These are phyloP conservation scores for Pichiaceae sp. DNA, from an alignment of 1,139 yeast species.

Conservation along the genomic window DNA sequence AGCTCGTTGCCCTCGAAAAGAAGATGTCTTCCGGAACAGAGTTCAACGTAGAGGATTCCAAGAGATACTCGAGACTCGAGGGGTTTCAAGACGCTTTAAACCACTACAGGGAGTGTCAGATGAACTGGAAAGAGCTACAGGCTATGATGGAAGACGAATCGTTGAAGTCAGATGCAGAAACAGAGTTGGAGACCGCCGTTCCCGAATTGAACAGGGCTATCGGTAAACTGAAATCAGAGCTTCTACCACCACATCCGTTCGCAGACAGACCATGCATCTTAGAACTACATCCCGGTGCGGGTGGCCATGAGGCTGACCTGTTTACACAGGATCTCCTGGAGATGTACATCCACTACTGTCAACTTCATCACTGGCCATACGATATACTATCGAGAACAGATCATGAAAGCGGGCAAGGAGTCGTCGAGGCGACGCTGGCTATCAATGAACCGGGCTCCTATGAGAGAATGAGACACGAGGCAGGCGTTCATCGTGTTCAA, in stretches of 20 bases:
- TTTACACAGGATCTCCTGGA: conserved; percentile 72
- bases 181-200: conserved; percentile 38
- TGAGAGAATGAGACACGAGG: conserved; percentile 67
- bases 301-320: conserved; percentile 89
- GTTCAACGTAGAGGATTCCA: conserved; percentile 50
- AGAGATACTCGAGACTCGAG: conserved; percentile 47
- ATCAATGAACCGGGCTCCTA: conserved; percentile 75
- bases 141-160: conserved; percentile 18
- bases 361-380: conserved; percentile 56
- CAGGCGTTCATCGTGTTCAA: conserved; percentile 96
- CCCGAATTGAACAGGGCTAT: conserved; percentile 33
- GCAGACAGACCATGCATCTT: conserved; percentile 71
- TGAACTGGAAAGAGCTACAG: conserved; percentile 28
- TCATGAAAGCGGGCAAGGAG: conserved; percentile 49
- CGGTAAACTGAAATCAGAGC: conserved; percentile 40
- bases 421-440: conserved; percentile 69
- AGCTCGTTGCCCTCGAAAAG: conserved; percentile 40
- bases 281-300: conserved; percentile 92
- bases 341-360: conserved; percentile 76
- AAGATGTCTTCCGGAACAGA: conserved; percentile 34
- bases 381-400: conserved; percentile 53
- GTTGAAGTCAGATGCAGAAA: conserved; percentile 33
- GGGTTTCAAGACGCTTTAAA: conserved; percentile 44
- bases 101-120: conserved; percentile 35
- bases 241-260: conserved; percentile 73